Evolutionary conservation across 805 yeast species (phyloP), one percentile per base, ranked within the genome.

Genomic region (Saccharomycopsis olivae): DNA sequence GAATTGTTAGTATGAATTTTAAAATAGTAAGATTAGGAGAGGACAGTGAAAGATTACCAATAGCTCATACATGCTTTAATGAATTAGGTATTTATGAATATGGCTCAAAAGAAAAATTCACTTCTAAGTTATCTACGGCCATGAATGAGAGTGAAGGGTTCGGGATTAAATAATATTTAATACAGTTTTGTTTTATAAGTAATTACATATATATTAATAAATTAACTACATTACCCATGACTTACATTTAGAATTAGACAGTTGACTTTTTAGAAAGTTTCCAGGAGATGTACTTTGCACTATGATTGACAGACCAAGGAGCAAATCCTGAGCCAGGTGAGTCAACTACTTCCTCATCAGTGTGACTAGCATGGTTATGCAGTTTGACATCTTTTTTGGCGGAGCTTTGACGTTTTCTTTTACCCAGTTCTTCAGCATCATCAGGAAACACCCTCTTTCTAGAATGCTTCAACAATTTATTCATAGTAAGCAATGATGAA

Each of bases 31-130:
- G 71, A 40, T 40, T 73, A 11, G 71, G 69, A 1, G 56, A 50
- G 2, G 71, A 66, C 46, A 38, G 44, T 28, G 64, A 69, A 1
- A 62, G 79, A 35, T 59, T 88, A 14, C 97, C 97, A 0, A 62
- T 80, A 13, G 86, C 96, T 0, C 97, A 89, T 54, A 92, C 97
- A 0, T 89, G 98, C 51, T 89, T 92, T 63, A 92, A 89, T 54
- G 95, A 89, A 61, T 55, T 89, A 18, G 80, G 89, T 40, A 49
- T 92, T 4, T 81, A 75, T 57, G 75, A 75, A 28, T 89, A 89
- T 56, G 49, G 59, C 11, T 54, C 71, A 4, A 62, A 64, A 44
- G 72, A 68, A n/a, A 73, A 71, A 46, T 60, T 92, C 39, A 56
- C 60, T 33, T 39, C 53, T 1, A 88, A 84, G 57, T 57, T 89